Evolutionary conservation across 2,329 filamentous ascomycete species (phyloP), one percentile per base, ranked within the genome.

Genomic region (Diplodia seriata): DNA sequence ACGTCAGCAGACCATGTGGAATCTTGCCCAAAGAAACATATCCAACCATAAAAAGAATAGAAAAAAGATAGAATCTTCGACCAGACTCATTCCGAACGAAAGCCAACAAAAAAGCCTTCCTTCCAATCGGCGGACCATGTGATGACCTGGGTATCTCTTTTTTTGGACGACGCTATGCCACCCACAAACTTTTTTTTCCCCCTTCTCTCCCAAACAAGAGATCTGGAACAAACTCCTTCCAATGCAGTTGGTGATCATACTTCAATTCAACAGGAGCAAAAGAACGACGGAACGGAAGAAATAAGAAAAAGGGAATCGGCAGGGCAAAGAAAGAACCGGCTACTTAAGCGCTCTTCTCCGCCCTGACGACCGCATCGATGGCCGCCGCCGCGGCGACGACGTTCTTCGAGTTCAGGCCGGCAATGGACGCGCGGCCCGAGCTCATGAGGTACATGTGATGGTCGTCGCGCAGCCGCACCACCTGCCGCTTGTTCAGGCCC

Each of bases 361-460:
- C 53, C 47, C 67, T 57, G 23, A 70, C 67, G 8, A 69, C 68
- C 15, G 68, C 67, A 63, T 70, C 68, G 29, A 70, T 70, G 11
- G 69, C 68, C 65, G 51, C 59, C 8, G 68, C 69, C 0, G 68
- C 69, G 14, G 53, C 51, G 12, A 47, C 68, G 15, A 70, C 69
- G 38, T 70, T 70, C 31, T 11, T n/a, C 12, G 54, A 18, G 26
- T 68, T 70, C 36, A 70, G 29, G 11, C 63, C 69, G n/a, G 69
- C 66, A 73, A 81, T 70, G 23, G 73, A 76, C 15, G 77, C 72
- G n/a, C 79, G 71, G 8, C 79, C 78, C 23, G 71, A 75, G 1
- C 70, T 69, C 50, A 79, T 68, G 65, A 81, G 54, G 68, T 81
- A 81, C 38, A 80, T 70, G 70, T 81, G 79, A 64, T 74, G 70